Base-by-base conservation (phyloP, 2,329 filamentous ascomycete species). In the Plenodomus lindquistii region DNA sequence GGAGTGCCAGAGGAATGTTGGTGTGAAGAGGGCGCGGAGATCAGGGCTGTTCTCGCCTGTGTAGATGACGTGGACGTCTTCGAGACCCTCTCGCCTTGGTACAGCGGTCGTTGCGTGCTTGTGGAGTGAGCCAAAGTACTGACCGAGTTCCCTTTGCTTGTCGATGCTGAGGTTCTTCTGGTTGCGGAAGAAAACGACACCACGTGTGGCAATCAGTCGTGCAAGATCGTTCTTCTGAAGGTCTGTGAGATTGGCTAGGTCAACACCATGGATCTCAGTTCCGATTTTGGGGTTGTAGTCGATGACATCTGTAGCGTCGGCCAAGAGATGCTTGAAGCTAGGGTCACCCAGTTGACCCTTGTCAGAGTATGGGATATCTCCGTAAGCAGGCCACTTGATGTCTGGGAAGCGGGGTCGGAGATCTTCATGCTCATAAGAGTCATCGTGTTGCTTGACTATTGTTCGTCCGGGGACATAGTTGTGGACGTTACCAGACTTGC, bases 241-340 rank as follows among this genome's bases (percentile, higher is more conserved):
- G 47, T 81, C 74, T 2, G 70, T 80, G 22, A 82, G 69, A 40
- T 74, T 75, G 20, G 76, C 72, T 2, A 83, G 74, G 42, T 81
- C 75, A 20, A 81, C 67, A 2, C 80, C 79, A 37, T 76, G 74
- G 37, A 82, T 59, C 50, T 82, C 79, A 2, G 80, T 82, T 41
- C 80, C 80, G 44, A 82, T 80, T 55, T 81, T 81, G 16, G 79
- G 80, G 35, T 75, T 81, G 62, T 80, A 81, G 61, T 84, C 81
- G 52, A 82, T 81, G 31, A 83, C 73, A 20, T 80, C 78, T 1
- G 79, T 80, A 13, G 81, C 81, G 9, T 72, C 72, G 24, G 72
- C 66, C 17, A 83, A 72, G 3, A 84, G 74, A 54, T 80, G 76
- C 47, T 77, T 76, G 65, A 83, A 84, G 17, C 77, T 70, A 4